Evolutionary conservation across 345 rosid genomes (phyloP).

Genomic region (Capsella bursapastoris): DNA sequence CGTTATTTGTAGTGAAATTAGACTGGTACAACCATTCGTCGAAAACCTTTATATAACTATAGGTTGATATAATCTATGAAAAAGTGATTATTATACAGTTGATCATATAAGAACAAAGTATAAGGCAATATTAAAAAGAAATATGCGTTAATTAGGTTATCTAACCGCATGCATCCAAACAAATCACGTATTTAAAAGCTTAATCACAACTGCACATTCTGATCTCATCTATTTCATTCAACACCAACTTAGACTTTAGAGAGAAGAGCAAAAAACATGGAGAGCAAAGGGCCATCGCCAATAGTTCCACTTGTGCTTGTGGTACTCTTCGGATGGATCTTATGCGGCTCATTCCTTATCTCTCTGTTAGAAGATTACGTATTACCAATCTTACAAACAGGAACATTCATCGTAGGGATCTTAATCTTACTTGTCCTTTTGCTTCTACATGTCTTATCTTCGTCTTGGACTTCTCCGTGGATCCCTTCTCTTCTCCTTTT

Average conservation of each 20-base stretch:
- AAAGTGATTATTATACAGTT: neutral
- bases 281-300: slow-evolving; percentile 48
- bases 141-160: slow-evolving; percentile 36
- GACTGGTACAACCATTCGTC: slow-evolving; percentile 8
- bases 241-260: slow-evolving; percentile 22
- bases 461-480: slow-evolving; percentile 48
- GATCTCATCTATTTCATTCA: slow-evolving; percentile 10
- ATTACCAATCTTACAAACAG: slow-evolving; percentile 40
- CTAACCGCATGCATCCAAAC: slow-evolving; percentile 42
- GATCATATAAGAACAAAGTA: slow-evolving; percentile 1
- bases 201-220: slow-evolving; percentile 21
- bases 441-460: slow-evolving; percentile 42
- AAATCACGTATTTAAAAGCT: slow-evolving; percentile 9
- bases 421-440: slow-evolving; percentile 42
- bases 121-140: slow-evolving; percentile 1
- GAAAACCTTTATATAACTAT: neutral
- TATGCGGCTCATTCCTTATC: slow-evolving; percentile 38
- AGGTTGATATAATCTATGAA: neutral
- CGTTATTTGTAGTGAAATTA: slow-evolving; percentile 16
- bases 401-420: slow-evolving; percentile 44
- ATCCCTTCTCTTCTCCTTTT: slow-evolving; percentile 37
- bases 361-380: slow-evolving; percentile 35
- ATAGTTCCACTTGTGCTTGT: slow-evolving; percentile 40
- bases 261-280: slow-evolving; percentile 28
- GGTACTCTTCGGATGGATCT: slow-evolving; percentile 44